Conservation (phyloP, 2,329 filamentous ascomycete genomes). For the Epichloe uncinata region DNA sequence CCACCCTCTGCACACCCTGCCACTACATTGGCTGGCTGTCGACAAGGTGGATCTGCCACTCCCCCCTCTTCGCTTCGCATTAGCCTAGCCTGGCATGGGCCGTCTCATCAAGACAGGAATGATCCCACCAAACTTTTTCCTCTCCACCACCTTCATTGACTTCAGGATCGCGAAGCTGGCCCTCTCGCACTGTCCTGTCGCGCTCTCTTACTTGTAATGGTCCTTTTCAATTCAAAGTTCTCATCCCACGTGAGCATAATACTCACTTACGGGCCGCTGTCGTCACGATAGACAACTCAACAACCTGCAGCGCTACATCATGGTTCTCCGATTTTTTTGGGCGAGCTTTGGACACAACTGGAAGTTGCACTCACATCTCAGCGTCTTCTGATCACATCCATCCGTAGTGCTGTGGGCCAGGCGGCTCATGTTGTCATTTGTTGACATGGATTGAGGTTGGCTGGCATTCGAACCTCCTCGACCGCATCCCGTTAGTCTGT, state of each 20-base stretch:
- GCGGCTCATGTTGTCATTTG: not conserved
- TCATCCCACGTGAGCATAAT: not conserved
- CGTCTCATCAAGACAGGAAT: not conserved
- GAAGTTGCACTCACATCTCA: not conserved
- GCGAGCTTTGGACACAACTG: too few species aligned
- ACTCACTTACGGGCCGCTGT: not conserved
- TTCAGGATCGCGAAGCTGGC: not conserved
- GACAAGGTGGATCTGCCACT: not conserved
- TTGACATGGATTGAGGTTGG: not conserved
- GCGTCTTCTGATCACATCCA: not conserved
- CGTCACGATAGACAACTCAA: not conserved
- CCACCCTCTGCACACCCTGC: not conserved
- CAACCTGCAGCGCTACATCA: not conserved
- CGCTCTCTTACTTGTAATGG: too few species aligned
- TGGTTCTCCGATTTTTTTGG: too few species aligned
- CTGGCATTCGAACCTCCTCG: not conserved
- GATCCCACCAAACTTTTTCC: not conserved
- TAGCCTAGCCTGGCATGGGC: not conserved
- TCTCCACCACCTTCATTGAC: not conserved
- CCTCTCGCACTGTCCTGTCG: too few species aligned
- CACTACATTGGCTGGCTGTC: not conserved
- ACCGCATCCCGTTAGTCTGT: not conserved
- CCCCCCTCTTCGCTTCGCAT: not conserved
- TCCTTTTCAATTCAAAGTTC: not conserved
- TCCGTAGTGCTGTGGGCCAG: not conserved